Conservation (phyloP, 306 rosid genomes). For the Citrullus colocynthis region DNA sequence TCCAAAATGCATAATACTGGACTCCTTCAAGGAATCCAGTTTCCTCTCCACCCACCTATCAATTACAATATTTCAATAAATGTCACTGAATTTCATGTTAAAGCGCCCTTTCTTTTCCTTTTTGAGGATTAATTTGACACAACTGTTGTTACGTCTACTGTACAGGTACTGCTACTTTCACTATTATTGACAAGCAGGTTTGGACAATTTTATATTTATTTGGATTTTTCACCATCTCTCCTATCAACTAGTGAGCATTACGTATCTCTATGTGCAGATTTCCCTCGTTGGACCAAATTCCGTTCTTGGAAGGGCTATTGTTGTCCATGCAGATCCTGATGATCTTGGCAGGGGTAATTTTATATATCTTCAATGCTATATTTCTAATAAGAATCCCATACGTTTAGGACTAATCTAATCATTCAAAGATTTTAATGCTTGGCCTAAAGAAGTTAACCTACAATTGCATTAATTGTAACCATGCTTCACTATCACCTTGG, state of each 20-base stretch:
- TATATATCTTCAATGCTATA: neutral
- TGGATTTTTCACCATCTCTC: neutral
- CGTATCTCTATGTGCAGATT: constrained; percentile 32
- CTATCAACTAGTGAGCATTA: neutral
- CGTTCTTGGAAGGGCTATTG: constrained; percentile 91
- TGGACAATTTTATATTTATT: constrained; percentile 11
- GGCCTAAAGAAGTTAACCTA: neutral
- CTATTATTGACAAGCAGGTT: constrained; percentile 65
- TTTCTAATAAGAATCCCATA: neutral
- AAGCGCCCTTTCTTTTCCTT: neutral
- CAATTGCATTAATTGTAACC: neutral
- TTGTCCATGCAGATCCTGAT: constrained; percentile 89
- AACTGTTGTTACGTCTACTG: constrained; percentile 12
- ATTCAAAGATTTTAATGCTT: neutral
- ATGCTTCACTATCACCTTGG: neutral
- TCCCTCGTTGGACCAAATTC: constrained; percentile 71
- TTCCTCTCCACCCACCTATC: neutral
- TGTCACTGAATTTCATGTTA: neutral
- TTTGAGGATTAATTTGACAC: neutral
- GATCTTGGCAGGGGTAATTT: constrained; percentile 86
- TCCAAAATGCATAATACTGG: neutral
- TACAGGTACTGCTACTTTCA: constrained; percentile 58
- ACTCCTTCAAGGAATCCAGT: neutral
- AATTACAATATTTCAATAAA: neutral
- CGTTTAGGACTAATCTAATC: neutral